These are phyloP conservation scores for Amanita molliuscula DNA, from an alignment of 768 basidiomycete species.

Conservation along the genomic window DNA sequence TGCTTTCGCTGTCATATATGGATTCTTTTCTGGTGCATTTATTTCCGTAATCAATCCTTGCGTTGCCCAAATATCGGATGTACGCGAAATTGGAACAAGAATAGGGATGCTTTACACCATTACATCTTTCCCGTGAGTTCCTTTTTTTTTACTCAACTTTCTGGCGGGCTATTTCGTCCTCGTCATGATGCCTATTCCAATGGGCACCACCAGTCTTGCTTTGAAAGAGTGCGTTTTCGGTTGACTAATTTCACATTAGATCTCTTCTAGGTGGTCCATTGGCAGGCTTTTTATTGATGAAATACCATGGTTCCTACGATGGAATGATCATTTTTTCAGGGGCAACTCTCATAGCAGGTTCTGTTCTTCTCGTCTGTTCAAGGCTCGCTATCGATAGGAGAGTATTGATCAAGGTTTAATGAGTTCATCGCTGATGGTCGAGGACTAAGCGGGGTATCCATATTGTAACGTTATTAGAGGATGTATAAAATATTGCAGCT, in stretches of 20 bases:
- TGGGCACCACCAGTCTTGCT: not conserved
- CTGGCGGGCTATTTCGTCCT: not conserved
- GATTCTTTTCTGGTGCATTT: conserved; percentile 59
- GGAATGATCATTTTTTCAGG: conserved; percentile 55
- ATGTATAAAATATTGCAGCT: too few species aligned
- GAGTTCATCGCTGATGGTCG: not conserved
- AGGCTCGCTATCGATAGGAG: conserved; percentile 33
- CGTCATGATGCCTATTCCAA: not conserved
- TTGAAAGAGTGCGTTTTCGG: not conserved
- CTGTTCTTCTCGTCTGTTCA: conserved; percentile 42
- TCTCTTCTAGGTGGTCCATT: conserved; percentile 55
- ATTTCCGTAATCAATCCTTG: conserved; percentile 60
- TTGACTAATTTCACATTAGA: conserved; percentile 20
- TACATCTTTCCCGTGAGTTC: conserved; percentile 60
- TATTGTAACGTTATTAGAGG: not conserved
- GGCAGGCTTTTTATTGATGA: conserved; percentile 46
- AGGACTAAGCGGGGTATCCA: not conserved
- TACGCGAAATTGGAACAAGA: conserved; percentile 46
- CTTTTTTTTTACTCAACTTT: conserved; percentile 3
- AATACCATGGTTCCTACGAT: conserved; percentile 31
- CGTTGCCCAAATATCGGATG: conserved; percentile 54
- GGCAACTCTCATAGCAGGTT: conserved; percentile 46
- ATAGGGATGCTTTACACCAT: conserved; percentile 58
- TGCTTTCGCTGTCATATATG: conserved; percentile 46
- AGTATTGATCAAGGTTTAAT: conserved; percentile 36